These are phyloP conservation scores for Medicago ruthenica DNA, from an alignment of 306 rosid species.

Conservation along the genomic window DNA sequence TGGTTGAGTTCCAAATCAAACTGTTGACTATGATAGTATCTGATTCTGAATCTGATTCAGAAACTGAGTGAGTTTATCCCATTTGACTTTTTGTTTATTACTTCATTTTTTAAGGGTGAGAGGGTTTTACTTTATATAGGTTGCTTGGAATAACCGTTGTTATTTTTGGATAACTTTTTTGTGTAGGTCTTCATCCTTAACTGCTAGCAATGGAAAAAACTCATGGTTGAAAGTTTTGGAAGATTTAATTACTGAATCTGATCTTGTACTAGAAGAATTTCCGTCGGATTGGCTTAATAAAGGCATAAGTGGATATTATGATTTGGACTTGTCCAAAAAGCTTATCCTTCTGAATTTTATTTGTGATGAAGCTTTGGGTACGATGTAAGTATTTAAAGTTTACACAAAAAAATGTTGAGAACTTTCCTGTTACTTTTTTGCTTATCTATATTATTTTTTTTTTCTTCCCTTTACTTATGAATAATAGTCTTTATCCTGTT, in stretches of 20 bases:
- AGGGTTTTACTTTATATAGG: too few relatives aligned
- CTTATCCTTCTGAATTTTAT: conserved; percentile 50
- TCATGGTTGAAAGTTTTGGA: conserved; percentile 49
- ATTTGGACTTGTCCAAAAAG: conserved; percentile 43
- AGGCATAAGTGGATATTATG: conserved; percentile 37
- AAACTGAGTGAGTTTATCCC: too few relatives aligned
- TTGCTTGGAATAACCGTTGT: too few relatives aligned
- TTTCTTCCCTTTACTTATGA: not conserved
- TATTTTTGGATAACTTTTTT: too few relatives aligned
- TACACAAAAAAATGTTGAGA: not conserved
- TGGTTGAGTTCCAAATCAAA: too few relatives aligned
- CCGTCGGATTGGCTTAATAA: conserved; percentile 39
- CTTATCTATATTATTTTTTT: not conserved
- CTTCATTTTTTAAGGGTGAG: too few relatives aligned
- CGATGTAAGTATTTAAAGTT: conserved; percentile 46
- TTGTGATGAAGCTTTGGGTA: conserved; percentile 51
- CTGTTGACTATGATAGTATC: too few relatives aligned
- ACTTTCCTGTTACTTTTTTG: not conserved
- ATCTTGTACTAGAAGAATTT: conserved; percentile 32
- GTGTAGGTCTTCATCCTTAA: conserved; percentile 8
- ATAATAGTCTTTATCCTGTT: conserved; percentile 17
- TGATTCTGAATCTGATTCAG: too few relatives aligned
- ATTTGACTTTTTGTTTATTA: too few relatives aligned
- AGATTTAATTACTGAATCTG: conserved; percentile 37
- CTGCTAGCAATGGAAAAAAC: conserved; percentile 19